phyloP scores from a whole-genome alignment of 2,329 filamentous ascomycete species.

The Cadophora malorum region DNA sequence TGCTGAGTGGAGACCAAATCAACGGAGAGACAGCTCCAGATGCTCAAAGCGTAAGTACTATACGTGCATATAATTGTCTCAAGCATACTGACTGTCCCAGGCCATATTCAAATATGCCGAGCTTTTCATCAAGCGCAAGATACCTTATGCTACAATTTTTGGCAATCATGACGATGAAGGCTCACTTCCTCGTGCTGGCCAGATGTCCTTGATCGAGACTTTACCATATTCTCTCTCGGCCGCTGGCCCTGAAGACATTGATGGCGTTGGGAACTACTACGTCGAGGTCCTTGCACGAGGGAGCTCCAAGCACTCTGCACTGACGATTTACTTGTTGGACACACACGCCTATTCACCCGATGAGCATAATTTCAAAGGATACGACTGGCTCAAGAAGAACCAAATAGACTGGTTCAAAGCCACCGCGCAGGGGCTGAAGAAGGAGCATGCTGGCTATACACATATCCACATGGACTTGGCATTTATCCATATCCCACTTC shows the following conservation, averaged over 20 bases:
- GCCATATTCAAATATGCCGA: constrained; percentile 93
- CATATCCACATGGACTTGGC: constrained; percentile 95
- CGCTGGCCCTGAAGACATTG: constrained; percentile 81
- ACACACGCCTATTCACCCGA: constrained; percentile 92
- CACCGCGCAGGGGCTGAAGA: constrained; percentile 76
- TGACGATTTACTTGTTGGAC: constrained; percentile 95
- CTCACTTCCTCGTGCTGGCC: constrained; percentile 73
- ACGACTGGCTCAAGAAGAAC: constrained; percentile 94
- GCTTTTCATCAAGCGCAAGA: constrained; percentile 82
- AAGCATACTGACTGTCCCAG: constrained; percentile 49
- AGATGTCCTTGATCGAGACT: constrained; percentile 86
- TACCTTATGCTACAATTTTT: constrained; percentile 93
- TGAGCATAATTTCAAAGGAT: constrained; percentile 86
- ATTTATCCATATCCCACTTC: constrained; percentile 96
- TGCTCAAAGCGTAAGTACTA: constrained; percentile 74
- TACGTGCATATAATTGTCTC: background rate
- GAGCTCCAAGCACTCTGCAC: constrained; percentile 80
- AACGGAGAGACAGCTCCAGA: constrained; percentile 94
- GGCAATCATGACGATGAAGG: constrained; percentile 95
- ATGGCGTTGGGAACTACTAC: constrained; percentile 94
- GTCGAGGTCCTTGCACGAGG: constrained; percentile 87
- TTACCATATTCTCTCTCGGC: constrained; percentile 89
- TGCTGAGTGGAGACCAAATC: constrained; percentile 92
- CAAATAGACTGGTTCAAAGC: constrained; percentile 95
- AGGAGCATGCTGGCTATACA: constrained; percentile 81